Base-by-base conservation (phyloP, 129 eudicot genomes). In the Flaveria bidentis region DNA sequence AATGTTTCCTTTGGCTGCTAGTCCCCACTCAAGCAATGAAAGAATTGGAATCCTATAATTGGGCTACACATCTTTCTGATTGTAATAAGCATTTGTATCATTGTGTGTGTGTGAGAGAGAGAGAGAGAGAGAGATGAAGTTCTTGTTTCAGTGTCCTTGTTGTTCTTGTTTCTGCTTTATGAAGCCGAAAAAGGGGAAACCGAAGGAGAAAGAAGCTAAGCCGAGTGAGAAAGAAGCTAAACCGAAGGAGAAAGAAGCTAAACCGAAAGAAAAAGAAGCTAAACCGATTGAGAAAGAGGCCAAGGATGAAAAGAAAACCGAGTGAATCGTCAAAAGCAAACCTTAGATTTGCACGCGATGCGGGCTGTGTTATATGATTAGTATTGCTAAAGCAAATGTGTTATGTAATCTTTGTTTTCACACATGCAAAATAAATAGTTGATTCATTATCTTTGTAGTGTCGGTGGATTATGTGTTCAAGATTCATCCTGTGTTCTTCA, bases 131-230 rank as follows among this genome's bases (percentile, higher is more conserved):
- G 68, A 41, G 42, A 89, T 92, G 98, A 90, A 92, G 90, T 92
- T 90, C 90, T 90, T 92, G 85, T 88, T 92, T 69, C 98, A 92
- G 75, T 90, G 92, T 66, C 98, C 98, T 10, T 90, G 98, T 74
- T 92, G 98, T 62, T 90, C 98, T 47, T 92, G 98, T 80, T 92
- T 92, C 80, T 92, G 96, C 87, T 92, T 92, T 76, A 42, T 92
- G 90, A 92, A 92, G 89, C 92, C 92, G 44, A 78, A 89, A 82
- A 83, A 81, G 75, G 94, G 90, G 66, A 60, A 63, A 30, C 69
- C 46, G 13, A 30, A 63, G 42, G 41, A 61, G 2, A 25, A 61
- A 25, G 67, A 61, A 62, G 68, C 45, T 0, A 80, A 80, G 15
- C 74, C 72, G 47, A 79, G 30, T 28, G 68, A 62, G 14, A 62